These are phyloP conservation scores for Acephala macrosclerotiorum DNA, from an alignment of 2,329 filamentous ascomycete genomes.

Conservation along the genomic window DNA sequence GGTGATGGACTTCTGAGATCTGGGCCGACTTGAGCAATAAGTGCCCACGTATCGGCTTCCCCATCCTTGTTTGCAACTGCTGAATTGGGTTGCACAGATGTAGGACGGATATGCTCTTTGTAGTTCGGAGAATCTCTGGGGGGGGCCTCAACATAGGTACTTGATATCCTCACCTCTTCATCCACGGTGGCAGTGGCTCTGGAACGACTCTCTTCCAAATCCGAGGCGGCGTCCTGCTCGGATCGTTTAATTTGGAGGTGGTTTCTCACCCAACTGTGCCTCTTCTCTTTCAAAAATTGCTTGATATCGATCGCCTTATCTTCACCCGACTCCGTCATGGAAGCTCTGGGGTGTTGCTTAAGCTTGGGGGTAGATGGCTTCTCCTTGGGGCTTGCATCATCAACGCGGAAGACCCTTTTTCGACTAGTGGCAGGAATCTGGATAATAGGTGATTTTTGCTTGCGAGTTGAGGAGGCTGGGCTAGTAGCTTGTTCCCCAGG, in stretches of 20 bases:
- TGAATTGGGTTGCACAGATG: background rate
- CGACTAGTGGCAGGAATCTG: constrained; percentile 1
- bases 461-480: background rate
- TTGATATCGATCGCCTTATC: background rate
- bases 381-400: background rate
- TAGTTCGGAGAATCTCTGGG: background rate
- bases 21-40: background rate
- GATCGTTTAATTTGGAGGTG: too few relatives aligned
- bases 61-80: background rate
- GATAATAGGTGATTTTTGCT: background rate
- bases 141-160: background rate
- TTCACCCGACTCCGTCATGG: background rate
- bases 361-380: background rate
- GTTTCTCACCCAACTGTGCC: too few relatives aligned
- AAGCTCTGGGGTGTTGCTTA: background rate
- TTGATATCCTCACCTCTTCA: background rate
- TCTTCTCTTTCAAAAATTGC: background rate
- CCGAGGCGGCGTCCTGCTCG: too few relatives aligned
- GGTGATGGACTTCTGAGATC: background rate
- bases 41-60: background rate
- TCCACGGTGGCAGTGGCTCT: background rate
- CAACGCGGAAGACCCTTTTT: background rate
- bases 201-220: background rate
- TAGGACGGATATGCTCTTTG: background rate
- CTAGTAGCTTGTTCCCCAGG: background rate